Percentiles rank a stretch among this genome's conserved stretches.
These are phyloP conservation scores for Lactifluus hygrophoroides DNA, from an alignment of 768 basidiomycete species.

Conservation along the genomic window DNA sequence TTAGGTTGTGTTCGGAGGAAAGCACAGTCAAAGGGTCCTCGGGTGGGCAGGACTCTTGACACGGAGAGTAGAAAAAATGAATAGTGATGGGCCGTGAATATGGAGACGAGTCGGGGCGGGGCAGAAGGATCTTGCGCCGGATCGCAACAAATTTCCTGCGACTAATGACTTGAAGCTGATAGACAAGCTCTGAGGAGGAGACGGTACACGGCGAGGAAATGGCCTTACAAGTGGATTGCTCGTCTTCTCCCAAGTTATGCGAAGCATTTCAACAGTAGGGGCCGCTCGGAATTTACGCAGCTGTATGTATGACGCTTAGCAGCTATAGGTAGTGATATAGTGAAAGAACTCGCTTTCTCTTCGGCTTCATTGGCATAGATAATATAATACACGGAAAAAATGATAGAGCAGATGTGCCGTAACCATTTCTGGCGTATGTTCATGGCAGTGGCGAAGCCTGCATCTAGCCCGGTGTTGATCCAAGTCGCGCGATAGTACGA, in stretches of 20 bases:
- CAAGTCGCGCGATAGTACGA: constrained; percentile 96
- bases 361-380: constrained; percentile 85
- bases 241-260: constrained; percentile 96
- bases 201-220: constrained; percentile 1
- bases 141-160: constrained; percentile 53
- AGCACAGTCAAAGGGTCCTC: constrained; percentile 37
- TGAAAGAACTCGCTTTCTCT: constrained; percentile 68
- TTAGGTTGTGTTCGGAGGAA: constrained; percentile 44
- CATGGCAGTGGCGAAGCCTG: constrained; percentile 96
- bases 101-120: constrained; percentile 66
- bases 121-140: constrained; percentile 69
- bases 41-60: constrained; percentile 44
- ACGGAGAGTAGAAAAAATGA: constrained; percentile 73
- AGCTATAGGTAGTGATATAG: not conserved
- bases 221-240: constrained; percentile 76
- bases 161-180: constrained; percentile 59
- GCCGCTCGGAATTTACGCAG: constrained; percentile 86
- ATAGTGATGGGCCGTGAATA: constrained; percentile 78
- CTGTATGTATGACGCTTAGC: constrained; percentile 33
- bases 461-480: constrained; percentile 90
- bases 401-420: constrained; percentile 73
- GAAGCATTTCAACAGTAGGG: constrained; percentile 93
- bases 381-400: constrained; percentile 88
- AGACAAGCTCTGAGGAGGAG: constrained; percentile 15
- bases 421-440: constrained; percentile 86